Evolutionary conservation across 1,139 yeast species (phyloP), one percentile per base, ranked within the genome.

Genomic region (Meyerozyma guilliermondii): DNA sequence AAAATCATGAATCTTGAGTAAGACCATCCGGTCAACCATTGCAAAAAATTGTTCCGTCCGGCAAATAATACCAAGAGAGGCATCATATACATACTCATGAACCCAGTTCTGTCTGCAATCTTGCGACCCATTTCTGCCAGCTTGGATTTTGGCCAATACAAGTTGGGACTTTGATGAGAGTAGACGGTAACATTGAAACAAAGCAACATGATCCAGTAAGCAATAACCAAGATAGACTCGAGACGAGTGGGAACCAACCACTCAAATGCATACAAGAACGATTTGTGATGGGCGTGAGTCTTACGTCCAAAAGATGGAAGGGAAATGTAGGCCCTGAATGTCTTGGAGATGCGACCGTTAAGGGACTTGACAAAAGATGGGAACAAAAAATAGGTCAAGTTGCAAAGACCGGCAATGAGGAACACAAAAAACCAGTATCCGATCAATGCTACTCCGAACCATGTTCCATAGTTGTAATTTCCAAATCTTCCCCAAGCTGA

Each of bases 31-130:
- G 88, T 80, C 35, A 80, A 40, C 69, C 76, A 72, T 49, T 79
- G 78, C 53, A 85, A 60, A 41, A 84, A 62, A 56, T 84, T 85
- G 58, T 85, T 85, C 64, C 87, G 68, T 14, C 86, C 85, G 9
- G 82, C 80, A 56, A 82, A 80, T 37, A 81, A 59, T 17, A 80
- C 63, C 37, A 78, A 54, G 7, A 75, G 44, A 5, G 88, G 87
- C 43, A 78, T 59, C 44, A 75, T 65, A 43, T 71, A 69, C 40
- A 72, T 55, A 5, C 75, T 66, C 45, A 79, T 54, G 16, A 76
- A 58, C 22, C 84, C 87, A 2, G 83, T 59, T 59, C 94, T 70
- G 53, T 80, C 84, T 37, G 81, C 87, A 34, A 78, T 60, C 17
- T 47, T 45, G 26, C 52, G 42, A 16, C 50, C 50, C 31, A 49